phyloP scores from a whole-genome alignment of 129 eudicot genomes.

The Erigeron canadensis region DNA sequence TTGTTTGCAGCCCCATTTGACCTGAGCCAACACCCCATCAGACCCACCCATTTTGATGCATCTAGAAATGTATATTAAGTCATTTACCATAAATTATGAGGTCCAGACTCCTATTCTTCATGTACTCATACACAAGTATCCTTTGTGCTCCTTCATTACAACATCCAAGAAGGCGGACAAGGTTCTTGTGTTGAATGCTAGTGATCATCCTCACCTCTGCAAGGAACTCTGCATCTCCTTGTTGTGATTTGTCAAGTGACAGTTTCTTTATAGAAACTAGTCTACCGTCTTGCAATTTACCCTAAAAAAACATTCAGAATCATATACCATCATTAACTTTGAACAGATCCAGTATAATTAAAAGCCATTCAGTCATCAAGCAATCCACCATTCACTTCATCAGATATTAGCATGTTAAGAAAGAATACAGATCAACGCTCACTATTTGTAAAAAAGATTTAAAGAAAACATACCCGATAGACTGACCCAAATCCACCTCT shows the following conservation, averaged over 20 bases:
- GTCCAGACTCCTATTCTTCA: constrained; percentile 66
- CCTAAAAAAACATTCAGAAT: constrained; percentile 30
- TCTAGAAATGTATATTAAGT: background rate
- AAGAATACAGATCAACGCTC: background rate
- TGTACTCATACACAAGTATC: constrained; percentile 64
- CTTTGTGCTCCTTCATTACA: constrained; percentile 59
- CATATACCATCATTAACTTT: background rate
- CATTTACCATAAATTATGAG: constrained; percentile 51
- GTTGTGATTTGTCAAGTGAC: constrained; percentile 54
- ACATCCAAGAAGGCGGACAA: constrained; percentile 65
- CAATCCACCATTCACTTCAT: background rate
- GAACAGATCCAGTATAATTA: too few relatives aligned
- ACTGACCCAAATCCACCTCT: constrained; percentile 75
- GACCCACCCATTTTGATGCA: background rate
- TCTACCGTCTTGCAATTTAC: constrained; percentile 59
- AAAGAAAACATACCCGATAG: constrained; percentile 41
- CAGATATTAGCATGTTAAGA: background rate
- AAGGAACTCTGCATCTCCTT: constrained; percentile 64
- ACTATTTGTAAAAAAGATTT: background rate
- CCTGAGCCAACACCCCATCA: background rate
- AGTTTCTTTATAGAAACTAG: constrained; percentile 58
- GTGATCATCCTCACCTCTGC: constrained; percentile 68
- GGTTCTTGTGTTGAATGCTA: constrained; percentile 71
- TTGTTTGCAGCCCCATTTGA: too few relatives aligned
- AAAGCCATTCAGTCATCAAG: background rate